Percentiles rank a stretch among this genome's conserved stretches.
Evolutionary conservation across 139 green algal species (phyloP).

Genomic region (Chlamydomonas sphaeroides): DNA sequence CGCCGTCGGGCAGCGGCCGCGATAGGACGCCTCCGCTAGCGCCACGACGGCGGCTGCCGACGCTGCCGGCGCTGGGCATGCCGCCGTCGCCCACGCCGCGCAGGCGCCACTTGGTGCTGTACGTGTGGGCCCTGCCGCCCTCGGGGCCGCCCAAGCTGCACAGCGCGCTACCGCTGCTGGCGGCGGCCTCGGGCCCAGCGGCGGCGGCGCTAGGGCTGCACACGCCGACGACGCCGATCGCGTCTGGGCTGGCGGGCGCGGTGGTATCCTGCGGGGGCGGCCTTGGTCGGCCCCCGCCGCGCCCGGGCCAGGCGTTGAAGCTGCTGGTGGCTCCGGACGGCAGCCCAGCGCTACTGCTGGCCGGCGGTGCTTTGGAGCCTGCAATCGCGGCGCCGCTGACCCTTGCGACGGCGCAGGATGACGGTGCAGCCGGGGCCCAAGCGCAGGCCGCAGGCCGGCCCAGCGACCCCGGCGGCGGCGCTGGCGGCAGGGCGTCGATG

Average conservation of each 20-base stretch:
- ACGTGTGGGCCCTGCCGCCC: neutral
- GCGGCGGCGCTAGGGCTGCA: neutral
- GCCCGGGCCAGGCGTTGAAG: neutral
- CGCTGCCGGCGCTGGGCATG: neutral
- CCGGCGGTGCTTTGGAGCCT: neutral
- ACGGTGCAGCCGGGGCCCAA: no score
- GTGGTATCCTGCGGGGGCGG: no score
- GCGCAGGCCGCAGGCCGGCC: no score
- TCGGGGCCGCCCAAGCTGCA: conserved; percentile 3
- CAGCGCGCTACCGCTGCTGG: neutral
- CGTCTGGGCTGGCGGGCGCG: no score
- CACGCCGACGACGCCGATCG: no score
- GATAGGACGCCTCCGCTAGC: neutral
- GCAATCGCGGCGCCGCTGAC: neutral
- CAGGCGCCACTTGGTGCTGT: neutral
- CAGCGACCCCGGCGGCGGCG: no score
- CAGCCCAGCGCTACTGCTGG: conserved; percentile 7
- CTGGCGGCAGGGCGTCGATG: neutral
- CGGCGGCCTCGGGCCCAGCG: neutral
- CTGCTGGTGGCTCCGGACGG: neutral
- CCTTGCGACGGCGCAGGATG: no score
- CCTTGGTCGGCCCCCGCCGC: neutral
- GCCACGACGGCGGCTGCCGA: neutral
- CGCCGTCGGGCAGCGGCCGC: no score
- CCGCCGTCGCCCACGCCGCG: neutral